These are phyloP conservation scores for Botrytis squamosa DNA, from an alignment of 2,329 filamentous ascomycete species.

Conservation along the genomic window DNA sequence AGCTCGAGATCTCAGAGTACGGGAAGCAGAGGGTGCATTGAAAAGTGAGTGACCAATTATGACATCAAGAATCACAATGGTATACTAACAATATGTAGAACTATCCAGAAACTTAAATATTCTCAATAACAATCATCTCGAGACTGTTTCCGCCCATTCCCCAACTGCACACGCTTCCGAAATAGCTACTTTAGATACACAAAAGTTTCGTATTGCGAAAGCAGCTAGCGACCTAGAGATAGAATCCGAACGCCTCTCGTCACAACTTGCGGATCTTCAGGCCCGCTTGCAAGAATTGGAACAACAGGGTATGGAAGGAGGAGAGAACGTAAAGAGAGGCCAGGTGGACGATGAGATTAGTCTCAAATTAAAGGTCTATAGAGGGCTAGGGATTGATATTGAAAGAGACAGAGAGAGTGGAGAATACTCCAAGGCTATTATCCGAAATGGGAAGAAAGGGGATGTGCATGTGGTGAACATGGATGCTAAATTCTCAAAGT, in stretches of 20 bases:
- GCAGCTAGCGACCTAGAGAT: slow-evolving; percentile 84
- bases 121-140: slow-evolving; percentile 71
- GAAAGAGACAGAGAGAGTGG: slow-evolving; percentile 68
- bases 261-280: slow-evolving; percentile 72
- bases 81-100: slow-evolving; percentile 41
- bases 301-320: slow-evolving; percentile 80
- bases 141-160: slow-evolving; percentile 73
- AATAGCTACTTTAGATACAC: slow-evolving; percentile 84
- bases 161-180: slow-evolving; percentile 76
- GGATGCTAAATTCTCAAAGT: slow-evolving; percentile 85
- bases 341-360: slow-evolving; percentile 62
- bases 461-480: slow-evolving; percentile 95
- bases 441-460: slow-evolving; percentile 80
- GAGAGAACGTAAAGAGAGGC: slow-evolving; percentile 42
- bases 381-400: slow-evolving; percentile 85
- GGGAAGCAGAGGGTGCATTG: slow-evolving; percentile 65
- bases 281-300: slow-evolving; percentile 79
- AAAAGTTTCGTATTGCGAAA: slow-evolving; percentile 95
- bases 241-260: slow-evolving; percentile 87
- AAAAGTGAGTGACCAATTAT: slow-evolving; percentile 50
- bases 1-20: slow-evolving; percentile 74
- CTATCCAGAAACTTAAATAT: slow-evolving; percentile 75
- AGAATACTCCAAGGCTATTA: slow-evolving; percentile 80
- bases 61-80: slow-evolving; percentile 2
- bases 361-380: slow-evolving; percentile 84